Percentiles rank a stretch among this genome's conserved stretches.
phyloP scores from a whole-genome alignment of 257 asterid genomes.

The Solanum virginianum region DNA sequence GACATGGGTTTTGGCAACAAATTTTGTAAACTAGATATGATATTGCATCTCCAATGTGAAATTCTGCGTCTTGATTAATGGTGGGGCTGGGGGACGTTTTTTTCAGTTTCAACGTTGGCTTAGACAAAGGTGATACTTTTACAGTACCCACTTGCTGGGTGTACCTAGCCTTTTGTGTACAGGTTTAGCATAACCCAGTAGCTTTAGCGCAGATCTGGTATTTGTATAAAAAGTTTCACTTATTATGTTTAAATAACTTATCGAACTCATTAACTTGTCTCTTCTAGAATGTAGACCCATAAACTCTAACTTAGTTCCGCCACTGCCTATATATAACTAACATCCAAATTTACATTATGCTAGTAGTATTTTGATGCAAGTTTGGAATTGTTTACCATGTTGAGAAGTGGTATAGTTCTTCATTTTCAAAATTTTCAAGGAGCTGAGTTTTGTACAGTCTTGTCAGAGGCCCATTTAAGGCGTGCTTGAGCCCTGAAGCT shows the following conservation, averaged over 20 bases:
- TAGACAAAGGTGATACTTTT: neutral
- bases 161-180: neutral
- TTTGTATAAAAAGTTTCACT: neutral
- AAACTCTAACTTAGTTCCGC: neutral
- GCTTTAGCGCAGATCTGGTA: neutral
- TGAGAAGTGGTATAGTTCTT: neutral
- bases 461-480: neutral
- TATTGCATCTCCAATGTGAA: too few relatives aligned
- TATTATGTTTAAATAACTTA: neutral
- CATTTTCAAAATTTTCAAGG: neutral
- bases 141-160: neutral
- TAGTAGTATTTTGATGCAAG: neutral
- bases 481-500: neutral
- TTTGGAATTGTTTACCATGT: neutral
- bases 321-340: neutral
- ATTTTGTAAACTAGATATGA: too few relatives aligned
- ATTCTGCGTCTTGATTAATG: too few relatives aligned
- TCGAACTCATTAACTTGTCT: neutral
- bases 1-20: too few relatives aligned
- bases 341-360: neutral
- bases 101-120: too few relatives aligned
- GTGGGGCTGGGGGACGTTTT: too few relatives aligned
- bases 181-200: neutral
- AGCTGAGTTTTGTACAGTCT: neutral
- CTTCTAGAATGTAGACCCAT: neutral